Evolutionary conservation across 2,329 filamentous ascomycete genomes (phyloP).

Genomic region (Trichothecium roseum): DNA sequence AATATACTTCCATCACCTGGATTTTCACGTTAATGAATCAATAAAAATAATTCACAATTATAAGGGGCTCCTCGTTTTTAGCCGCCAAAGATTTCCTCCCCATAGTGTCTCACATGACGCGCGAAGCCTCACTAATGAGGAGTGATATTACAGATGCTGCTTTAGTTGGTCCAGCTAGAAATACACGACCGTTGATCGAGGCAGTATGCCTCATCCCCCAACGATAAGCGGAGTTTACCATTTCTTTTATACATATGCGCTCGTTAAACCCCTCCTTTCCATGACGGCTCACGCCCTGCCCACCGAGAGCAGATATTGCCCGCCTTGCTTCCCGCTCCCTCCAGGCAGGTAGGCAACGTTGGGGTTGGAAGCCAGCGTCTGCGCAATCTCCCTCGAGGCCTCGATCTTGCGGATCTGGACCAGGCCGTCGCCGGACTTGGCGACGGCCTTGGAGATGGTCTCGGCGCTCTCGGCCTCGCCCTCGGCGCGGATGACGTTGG

Average conservation of each 20-base stretch:
- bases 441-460: slow-evolving; percentile 86
- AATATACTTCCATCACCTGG: too few species aligned
- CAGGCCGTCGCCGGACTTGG: slow-evolving; percentile 85
- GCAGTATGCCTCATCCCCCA: slow-evolving; percentile 11
- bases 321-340: slow-evolving; percentile 50
- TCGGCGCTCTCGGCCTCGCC: slow-evolving; percentile 96
- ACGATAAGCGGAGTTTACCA: slow-evolving; percentile 19
- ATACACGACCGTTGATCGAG: slow-evolving; percentile 20
- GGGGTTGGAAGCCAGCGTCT: slow-evolving; percentile 79
- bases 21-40: too few species aligned
- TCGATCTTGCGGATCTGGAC: slow-evolving; percentile 96
- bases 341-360: slow-evolving; percentile 93
- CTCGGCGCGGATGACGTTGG: slow-evolving; percentile 96
- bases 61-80: too few species aligned
- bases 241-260: slow-evolving; percentile 9
- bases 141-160: slow-evolving; percentile 8
- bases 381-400: slow-evolving; percentile 89
- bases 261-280: slow-evolving; percentile 6
- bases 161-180: slow-evolving; percentile 16
- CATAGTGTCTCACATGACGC: too few species aligned
- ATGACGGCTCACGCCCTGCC: slow-evolving; percentile 22
- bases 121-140: too few species aligned
- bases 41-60: too few species aligned
- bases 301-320: slow-evolving; percentile 44
- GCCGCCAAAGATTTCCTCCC: too few species aligned